These are phyloP conservation scores for Quercus wislizeni DNA, from an alignment of 306 rosid species.

Conservation along the genomic window DNA sequence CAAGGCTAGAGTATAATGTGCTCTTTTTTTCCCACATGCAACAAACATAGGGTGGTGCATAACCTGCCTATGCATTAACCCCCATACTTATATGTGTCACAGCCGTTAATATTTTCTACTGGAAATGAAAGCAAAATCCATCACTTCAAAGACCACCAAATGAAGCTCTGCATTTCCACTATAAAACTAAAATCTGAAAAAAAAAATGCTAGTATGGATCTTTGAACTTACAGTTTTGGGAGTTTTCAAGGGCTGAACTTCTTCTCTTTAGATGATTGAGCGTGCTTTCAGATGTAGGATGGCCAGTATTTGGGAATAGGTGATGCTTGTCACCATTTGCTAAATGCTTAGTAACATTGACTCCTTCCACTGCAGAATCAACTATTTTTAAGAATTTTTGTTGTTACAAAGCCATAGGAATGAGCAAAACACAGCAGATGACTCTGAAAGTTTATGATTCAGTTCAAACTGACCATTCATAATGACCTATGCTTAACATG, in stretches of 20 bases:
- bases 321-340: conserved; percentile 7
- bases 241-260: not conserved
- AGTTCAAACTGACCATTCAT: too few relatives aligned
- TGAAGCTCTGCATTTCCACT: not conserved
- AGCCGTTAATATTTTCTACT: too few relatives aligned
- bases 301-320: not conserved
- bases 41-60: too few relatives aligned
- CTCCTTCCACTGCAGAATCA: conserved; percentile 13
- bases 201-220: not conserved
- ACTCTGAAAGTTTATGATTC: not conserved
- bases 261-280: not conserved
- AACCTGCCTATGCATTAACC: too few relatives aligned
- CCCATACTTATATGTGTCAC: too few relatives aligned
- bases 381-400: not conserved
- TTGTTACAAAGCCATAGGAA: not conserved
- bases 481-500: too few relatives aligned
- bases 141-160: not conserved
- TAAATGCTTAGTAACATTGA: not conserved
- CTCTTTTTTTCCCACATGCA: too few relatives aligned
- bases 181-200: not conserved
- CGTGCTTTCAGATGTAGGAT: not conserved
- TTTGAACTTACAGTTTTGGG: conserved; percentile 10
- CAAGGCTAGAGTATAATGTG: too few relatives aligned
- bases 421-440: not conserved
- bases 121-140: not conserved